Conservation (phyloP, 2,329 filamentous ascomycete genomes). For the Nigrospora osmanthi region DNA sequence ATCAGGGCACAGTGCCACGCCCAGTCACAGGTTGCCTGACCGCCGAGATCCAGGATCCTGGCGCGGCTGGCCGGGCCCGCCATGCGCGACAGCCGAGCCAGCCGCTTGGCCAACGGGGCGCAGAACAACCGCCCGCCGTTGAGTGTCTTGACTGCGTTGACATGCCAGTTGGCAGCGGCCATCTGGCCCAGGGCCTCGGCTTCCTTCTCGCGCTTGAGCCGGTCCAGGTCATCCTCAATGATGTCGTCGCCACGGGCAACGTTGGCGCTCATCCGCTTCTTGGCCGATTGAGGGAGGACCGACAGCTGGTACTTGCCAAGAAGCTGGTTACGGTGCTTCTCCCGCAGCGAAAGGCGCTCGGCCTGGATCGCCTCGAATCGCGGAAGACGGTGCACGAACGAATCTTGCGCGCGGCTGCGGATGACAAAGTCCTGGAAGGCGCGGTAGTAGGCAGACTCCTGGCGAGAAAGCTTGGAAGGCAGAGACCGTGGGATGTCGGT, state of each 20-base stretch:
- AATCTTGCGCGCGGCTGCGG: constrained; percentile 59
- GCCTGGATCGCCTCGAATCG: constrained; percentile 87
- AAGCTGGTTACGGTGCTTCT: constrained; percentile 71
- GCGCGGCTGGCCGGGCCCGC: constrained; percentile 43
- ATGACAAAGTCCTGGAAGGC: constrained; percentile 73
- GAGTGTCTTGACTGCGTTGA: constrained; percentile 51
- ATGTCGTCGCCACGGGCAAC: constrained; percentile 65
- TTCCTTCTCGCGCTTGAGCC: constrained; percentile 66
- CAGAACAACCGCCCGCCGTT: constrained; percentile 59
- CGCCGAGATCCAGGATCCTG: constrained; percentile 78
- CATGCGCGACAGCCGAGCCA: constrained; percentile 46
- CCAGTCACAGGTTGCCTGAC: constrained; percentile 83
- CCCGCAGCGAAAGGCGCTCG: constrained; percentile 65
- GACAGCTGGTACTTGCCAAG: constrained; percentile 78
- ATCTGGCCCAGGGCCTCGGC: constrained; percentile 71
- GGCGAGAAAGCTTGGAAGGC: constrained; percentile 42
- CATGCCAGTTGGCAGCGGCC: constrained; percentile 52
- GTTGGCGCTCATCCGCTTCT: constrained; percentile 64
- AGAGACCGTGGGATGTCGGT: constrained; percentile 39
- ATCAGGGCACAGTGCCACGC: constrained; percentile 87
- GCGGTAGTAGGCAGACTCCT: constrained; percentile 78
- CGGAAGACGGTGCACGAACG: constrained; percentile 75
- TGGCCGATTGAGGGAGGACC: constrained; percentile 59
- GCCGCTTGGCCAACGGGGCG: constrained; percentile 54
- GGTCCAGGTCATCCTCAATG: constrained; percentile 54